These are phyloP conservation scores for Rhododendron williamsianum DNA, from an alignment of 148 eudicot species.

Conservation along the genomic window DNA sequence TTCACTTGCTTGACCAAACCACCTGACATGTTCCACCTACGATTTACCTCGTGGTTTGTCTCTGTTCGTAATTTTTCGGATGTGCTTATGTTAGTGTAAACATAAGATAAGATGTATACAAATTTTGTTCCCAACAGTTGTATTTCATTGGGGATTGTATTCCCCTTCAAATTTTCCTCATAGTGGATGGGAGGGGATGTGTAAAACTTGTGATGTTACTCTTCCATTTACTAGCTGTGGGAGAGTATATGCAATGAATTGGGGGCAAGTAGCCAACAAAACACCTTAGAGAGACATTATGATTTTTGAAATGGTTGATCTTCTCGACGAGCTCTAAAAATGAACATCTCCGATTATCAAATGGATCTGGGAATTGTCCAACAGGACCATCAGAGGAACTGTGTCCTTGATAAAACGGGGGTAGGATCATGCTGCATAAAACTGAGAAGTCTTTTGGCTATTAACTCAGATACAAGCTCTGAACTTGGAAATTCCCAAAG, in stretches of 20 bases:
- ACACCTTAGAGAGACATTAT: background rate
- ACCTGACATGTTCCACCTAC: background rate
- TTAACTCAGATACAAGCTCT: background rate
- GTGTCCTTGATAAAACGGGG: background rate
- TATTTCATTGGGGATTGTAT: background rate
- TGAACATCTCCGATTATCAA: background rate
- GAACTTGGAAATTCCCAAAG: background rate
- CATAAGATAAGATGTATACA: background rate
- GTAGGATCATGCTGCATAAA: background rate
- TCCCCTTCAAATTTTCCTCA: background rate
- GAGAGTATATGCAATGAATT: background rate
- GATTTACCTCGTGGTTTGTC: background rate
- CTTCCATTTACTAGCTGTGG: background rate
- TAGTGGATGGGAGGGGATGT: background rate
- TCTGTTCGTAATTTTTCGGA: background rate
- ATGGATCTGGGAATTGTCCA: background rate
- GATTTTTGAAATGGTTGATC: background rate
- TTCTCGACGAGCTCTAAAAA: background rate
- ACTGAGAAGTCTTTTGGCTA: background rate
- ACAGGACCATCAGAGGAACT: background rate
- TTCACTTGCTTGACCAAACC: background rate
- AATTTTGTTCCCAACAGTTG: background rate
- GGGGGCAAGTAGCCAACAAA: background rate
- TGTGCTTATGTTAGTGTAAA: background rate
- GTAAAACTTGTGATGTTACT: background rate